These are phyloP conservation scores for Magnusiomyces ingens DNA, from an alignment of 1,139 yeast genomes.

Conservation along the genomic window DNA sequence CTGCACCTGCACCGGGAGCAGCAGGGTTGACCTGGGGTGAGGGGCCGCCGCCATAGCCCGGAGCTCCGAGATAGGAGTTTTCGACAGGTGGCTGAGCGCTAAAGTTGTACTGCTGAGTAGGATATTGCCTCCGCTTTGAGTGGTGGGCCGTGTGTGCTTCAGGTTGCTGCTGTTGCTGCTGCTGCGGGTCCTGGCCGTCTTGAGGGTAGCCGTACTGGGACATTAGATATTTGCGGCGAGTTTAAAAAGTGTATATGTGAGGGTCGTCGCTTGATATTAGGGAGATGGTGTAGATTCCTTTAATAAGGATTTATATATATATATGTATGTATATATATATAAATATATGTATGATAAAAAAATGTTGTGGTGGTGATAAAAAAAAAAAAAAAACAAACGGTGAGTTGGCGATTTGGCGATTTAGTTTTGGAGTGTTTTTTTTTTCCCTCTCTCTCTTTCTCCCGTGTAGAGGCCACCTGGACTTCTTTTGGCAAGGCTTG, in stretches of 20 bases:
- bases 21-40: slow-evolving; percentile 6
- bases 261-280: neutral
- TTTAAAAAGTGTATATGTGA: neutral
- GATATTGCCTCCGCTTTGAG: slow-evolving; percentile 13
- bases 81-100: slow-evolving; percentile 10
- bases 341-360: neutral
- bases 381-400: neutral
- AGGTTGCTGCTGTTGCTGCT: neutral
- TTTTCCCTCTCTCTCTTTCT: too few species aligned
- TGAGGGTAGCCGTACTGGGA: slow-evolving; percentile 13
- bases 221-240: slow-evolving; percentile 5
- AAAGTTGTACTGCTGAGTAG: slow-evolving; percentile 16
- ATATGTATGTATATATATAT: neutral
- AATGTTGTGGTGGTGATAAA: neutral
- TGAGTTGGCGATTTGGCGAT: too few species aligned
- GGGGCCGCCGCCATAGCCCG: slow-evolving; percentile 3
- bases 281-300: neutral
- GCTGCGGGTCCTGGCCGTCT: slow-evolving; percentile 10
- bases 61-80: slow-evolving; percentile 9
- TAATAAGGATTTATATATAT: neutral
- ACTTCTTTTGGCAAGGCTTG: too few species aligned
- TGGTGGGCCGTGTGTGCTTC: slow-evolving; percentile 8
- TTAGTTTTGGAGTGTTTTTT: too few species aligned
- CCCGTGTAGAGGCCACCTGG: too few species aligned
- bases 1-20: slow-evolving; percentile 8